phyloP scores from a whole-genome alignment of 2,329 filamentous ascomycete genomes.

The Cryphonectria naterciae region DNA sequence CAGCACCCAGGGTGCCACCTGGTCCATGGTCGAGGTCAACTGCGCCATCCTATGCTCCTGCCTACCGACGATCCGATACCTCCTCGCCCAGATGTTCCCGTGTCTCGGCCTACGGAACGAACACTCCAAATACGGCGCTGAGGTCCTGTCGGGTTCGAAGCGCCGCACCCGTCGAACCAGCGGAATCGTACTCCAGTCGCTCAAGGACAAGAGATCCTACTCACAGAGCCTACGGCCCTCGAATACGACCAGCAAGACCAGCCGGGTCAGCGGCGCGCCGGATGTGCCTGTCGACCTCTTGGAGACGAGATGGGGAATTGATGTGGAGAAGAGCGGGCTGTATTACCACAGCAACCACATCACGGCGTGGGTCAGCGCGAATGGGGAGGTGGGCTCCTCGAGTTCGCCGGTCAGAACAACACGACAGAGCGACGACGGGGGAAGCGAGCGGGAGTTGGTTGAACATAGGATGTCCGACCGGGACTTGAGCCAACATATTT shows the following conservation, averaged over 20 bases:
- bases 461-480: neutral
- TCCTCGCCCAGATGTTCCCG: constrained; percentile 33
- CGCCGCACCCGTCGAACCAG: neutral
- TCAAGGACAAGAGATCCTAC: neutral
- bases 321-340: constrained; percentile 12
- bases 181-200: constrained; percentile 12
- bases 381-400: neutral
- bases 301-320: constrained; percentile 22
- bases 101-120: constrained; percentile 24
- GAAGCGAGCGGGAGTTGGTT: neutral
- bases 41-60: constrained; percentile 45
- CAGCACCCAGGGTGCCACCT: constrained; percentile 39
- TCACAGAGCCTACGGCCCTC: neutral
- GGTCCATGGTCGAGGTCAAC: constrained; percentile 46
- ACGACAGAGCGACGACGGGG: neutral
- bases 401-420: constrained; percentile 6
- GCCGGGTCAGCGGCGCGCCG: neutral
- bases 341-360: constrained; percentile 22
- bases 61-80: constrained; percentile 43
- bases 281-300: neutral
- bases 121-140: constrained; percentile 8
- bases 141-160: neutral
- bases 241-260: constrained; percentile 10
- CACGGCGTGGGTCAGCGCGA: constrained; percentile 26
- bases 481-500: constrained; percentile 9